Percentiles rank a stretch among this genome's conserved stretches.
Conservation (phyloP, 805 yeast genomes). For the Candida broadrunensis region DNA sequence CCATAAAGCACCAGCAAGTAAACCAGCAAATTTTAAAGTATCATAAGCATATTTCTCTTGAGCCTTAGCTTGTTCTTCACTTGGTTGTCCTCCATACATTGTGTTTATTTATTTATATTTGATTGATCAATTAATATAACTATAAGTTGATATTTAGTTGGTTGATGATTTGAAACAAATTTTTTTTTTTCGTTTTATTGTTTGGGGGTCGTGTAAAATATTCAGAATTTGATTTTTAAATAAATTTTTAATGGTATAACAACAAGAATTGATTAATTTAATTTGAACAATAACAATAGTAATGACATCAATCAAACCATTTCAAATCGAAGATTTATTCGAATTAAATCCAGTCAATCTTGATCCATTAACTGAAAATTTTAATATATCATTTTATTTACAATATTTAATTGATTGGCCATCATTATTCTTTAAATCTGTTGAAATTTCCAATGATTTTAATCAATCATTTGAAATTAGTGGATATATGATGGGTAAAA, state of each 20-base stretch:
- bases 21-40: constrained; percentile 58
- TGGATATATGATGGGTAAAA: constrained; percentile 93
- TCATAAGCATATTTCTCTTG: constrained; percentile 62
- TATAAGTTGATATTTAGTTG: too few species aligned
- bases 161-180: too few species aligned
- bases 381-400: constrained; percentile 76
- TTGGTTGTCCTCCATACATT: constrained; percentile 48
- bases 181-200: neutral
- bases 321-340: constrained; percentile 82
- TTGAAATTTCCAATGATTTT: constrained; percentile 29
- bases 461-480: constrained; percentile 31
- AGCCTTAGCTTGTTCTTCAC: constrained; percentile 64
- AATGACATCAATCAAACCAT: constrained; percentile 89
- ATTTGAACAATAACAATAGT: too few species aligned
- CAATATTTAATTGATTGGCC: constrained; percentile 89
- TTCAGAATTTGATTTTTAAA: too few species aligned
- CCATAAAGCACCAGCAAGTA: constrained; percentile 67
- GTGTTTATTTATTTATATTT: neutral
- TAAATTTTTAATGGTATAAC: too few species aligned
- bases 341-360: constrained; percentile 71
- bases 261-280: too few species aligned
- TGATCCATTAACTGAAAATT: constrained; percentile 91
- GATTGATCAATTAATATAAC: too few species aligned
- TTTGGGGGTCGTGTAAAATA: neutral
- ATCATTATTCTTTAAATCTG: constrained; percentile 75